phyloP scores from a whole-genome alignment of 2,329 filamentous ascomycete genomes.

The Calonectria honghensis region DNA sequence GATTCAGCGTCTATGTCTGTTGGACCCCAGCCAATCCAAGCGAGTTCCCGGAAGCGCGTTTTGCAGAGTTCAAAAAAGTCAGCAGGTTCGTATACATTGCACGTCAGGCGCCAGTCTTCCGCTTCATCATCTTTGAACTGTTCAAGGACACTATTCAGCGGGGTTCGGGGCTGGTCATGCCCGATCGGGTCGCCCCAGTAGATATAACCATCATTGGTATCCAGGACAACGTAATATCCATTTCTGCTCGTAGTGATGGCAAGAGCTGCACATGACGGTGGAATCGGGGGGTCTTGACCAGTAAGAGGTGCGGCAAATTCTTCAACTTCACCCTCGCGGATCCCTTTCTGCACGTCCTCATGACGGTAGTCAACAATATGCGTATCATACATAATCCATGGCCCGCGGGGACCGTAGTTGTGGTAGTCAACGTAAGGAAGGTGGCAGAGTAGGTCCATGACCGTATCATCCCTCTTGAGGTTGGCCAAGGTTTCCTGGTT shows the following conservation, averaged over 20 bases:
- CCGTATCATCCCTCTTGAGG: slow-evolving; percentile 35
- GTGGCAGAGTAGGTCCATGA: slow-evolving; percentile 43
- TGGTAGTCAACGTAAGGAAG: slow-evolving; percentile 40
- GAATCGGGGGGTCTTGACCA: slow-evolving; percentile 8
- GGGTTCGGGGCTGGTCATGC: slow-evolving; percentile 8
- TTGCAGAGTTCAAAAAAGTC: slow-evolving; percentile 19
- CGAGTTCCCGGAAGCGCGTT: slow-evolving; percentile 12
- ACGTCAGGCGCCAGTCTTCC: slow-evolving; percentile 9
- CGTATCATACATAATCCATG: slow-evolving; percentile 6
- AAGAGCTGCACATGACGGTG: slow-evolving; percentile 41
- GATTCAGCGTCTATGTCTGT: not conserved
- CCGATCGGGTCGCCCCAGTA: slow-evolving; percentile 40
- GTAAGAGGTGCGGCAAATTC: slow-evolving; percentile 13
- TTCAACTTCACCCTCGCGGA: slow-evolving; percentile 17
- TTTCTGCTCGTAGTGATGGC: slow-evolving; percentile 26
- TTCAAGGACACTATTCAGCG: slow-evolving; percentile 3
- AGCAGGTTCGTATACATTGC: slow-evolving; percentile 9
- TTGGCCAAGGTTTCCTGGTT: slow-evolving; percentile 36
- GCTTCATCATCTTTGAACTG: slow-evolving; percentile 3
- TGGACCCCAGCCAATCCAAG: slow-evolving; percentile 7
- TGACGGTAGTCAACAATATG: slow-evolving; percentile 10
- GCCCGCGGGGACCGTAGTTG: not conserved
- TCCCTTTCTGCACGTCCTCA: not conserved
- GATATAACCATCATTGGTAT: slow-evolving; percentile 44
- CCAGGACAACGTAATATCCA: slow-evolving; percentile 41